Base-by-base conservation (phyloP, 495 filamentous ascomycete species). In the Penicillium subrubescens region DNA sequence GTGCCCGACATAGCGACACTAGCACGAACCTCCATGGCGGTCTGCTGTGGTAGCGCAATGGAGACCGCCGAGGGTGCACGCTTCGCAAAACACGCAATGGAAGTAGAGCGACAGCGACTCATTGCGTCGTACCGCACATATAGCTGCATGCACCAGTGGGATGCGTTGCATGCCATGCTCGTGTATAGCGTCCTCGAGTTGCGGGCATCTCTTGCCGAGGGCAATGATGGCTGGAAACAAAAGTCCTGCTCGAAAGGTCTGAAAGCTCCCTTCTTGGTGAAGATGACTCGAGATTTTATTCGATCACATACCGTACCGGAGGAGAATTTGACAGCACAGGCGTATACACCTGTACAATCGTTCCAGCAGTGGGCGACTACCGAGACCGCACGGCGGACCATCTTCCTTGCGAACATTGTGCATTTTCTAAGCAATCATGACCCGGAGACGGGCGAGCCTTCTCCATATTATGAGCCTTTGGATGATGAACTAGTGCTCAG, bases 91-190 rank as follows among this genome's bases (percentile, higher is more conserved):
- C 62, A 56, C 34, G 63, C 63, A 12, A 69, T 69, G 63, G 59
- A 66, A 10, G 52, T 60, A 10, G 59, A 62, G 59, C 63, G 66
- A 6, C 66, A 59, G 31, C 33, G 66, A 57, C 39, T 69, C 10
- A 66, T 66, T 37, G 57, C 58, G 19, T 37, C 41, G 1, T 69
- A 58, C 39, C 46, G 56, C 23, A 53, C 31, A 2, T 66, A 62
- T 44, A 31, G 19, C n/a, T 69, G 66, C 54, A 69, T 69, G 63
- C 57, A 63, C 54, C 66, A 66, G 39, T 69, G 58, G 59, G 66
- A 66, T 59, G 63, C 63, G 8, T 8, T 69, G 37, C 66, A 69
- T 51, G 66, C 66, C 15, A 62, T 69, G 63, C 41, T 68, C 3
- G 31, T 69, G 6, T 69, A 69, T 41, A 54, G 23, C 27, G 60